Conservation (phyloP, 495 filamentous ascomycete genomes). For the Tetracladium setigerum region DNA sequence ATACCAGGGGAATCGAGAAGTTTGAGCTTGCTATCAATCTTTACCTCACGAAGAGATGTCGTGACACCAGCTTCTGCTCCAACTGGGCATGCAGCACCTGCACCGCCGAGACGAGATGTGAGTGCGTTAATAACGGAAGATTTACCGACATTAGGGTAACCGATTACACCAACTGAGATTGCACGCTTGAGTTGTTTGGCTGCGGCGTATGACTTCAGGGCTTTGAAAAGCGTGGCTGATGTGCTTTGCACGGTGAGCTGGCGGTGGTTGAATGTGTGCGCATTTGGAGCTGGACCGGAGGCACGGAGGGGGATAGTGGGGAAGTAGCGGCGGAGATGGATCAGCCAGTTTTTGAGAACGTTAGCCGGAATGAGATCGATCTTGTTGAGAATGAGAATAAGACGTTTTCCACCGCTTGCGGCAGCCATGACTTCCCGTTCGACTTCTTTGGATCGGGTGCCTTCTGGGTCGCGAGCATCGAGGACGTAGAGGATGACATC, state of each 20-base stretch:
- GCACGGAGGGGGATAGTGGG: slow-evolving; percentile 89
- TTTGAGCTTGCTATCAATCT: slow-evolving; percentile 91
- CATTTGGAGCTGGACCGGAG: slow-evolving; percentile 73
- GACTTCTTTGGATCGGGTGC: slow-evolving; percentile 82
- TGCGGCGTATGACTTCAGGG: slow-evolving; percentile 85
- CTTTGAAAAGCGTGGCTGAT: slow-evolving; percentile 77
- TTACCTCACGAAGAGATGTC: slow-evolving; percentile 79
- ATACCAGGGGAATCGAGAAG: slow-evolving; percentile 94
- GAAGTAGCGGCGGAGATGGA: slow-evolving; percentile 82
- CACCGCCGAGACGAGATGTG: slow-evolving; percentile 66
- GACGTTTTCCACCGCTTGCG: slow-evolving; percentile 71
- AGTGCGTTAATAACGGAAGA: slow-evolving; percentile 95
- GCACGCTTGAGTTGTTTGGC: slow-evolving; percentile 79
- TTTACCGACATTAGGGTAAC: slow-evolving; percentile 96
- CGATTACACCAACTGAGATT: slow-evolving; percentile 87
- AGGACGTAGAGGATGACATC: slow-evolving; percentile 94
- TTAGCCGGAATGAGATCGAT: slow-evolving; percentile 82
- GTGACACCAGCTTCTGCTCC: slow-evolving; percentile 94
- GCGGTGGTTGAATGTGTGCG: slow-evolving; percentile 87
- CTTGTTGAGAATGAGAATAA: slow-evolving; percentile 95
- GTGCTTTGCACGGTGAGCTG: slow-evolving; percentile 81
- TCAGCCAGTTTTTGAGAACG: slow-evolving; percentile 77
- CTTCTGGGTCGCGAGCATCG: slow-evolving; percentile 87
- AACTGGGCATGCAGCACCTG: slow-evolving; percentile 65
- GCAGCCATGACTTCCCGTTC: slow-evolving; percentile 85